phyloP scores from a whole-genome alignment of 2,329 filamentous ascomycete species.

The Colletotrichum tamarilloi region DNA sequence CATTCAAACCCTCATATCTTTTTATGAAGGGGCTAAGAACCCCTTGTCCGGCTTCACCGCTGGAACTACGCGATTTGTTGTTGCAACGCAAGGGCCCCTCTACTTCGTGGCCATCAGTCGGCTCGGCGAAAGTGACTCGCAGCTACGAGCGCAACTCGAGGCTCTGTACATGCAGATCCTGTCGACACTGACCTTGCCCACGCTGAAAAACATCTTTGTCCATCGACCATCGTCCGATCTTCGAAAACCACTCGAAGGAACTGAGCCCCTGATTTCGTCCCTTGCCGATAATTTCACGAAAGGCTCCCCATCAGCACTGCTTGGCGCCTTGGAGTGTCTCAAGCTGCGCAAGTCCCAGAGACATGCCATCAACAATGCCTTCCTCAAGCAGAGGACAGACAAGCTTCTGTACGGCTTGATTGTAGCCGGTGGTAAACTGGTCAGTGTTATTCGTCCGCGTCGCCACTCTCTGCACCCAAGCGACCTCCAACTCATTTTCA shows the following conservation, averaged over 20 bases:
- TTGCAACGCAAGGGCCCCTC: constrained; percentile 85
- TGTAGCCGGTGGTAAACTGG: constrained; percentile 90
- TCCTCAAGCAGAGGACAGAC: constrained; percentile 81
- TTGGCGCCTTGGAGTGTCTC: constrained; percentile 94
- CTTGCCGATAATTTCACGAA: constrained; percentile 94
- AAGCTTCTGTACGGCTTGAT: constrained; percentile 92
- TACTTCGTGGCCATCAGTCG: constrained; percentile 95
- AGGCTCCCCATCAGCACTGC: constrained; percentile 87
- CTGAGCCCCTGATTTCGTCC: constrained; percentile 89
- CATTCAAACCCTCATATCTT: constrained; percentile 97
- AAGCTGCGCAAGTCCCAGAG: constrained; percentile 90
- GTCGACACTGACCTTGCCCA: constrained; percentile 91
- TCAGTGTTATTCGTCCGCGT: constrained; percentile 93
- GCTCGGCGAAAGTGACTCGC: constrained; percentile 89
- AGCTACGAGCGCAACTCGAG: constrained; percentile 88
- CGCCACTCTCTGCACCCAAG: constrained; percentile 96
- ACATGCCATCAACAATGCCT: constrained; percentile 84
- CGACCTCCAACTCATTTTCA: constrained; percentile 96
- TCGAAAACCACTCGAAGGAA: constrained; percentile 88
- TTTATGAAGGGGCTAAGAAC: constrained; percentile 86
- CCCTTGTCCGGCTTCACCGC: constrained; percentile 86
- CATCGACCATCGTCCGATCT: constrained; percentile 94
- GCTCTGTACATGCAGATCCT: constrained; percentile 98
- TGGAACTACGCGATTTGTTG: constrained; percentile 86
- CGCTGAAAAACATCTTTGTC: constrained; percentile 86